These are phyloP conservation scores for Aspergillus heteromorphus DNA, from an alignment of 495 filamentous ascomycete genomes.

Conservation along the genomic window DNA sequence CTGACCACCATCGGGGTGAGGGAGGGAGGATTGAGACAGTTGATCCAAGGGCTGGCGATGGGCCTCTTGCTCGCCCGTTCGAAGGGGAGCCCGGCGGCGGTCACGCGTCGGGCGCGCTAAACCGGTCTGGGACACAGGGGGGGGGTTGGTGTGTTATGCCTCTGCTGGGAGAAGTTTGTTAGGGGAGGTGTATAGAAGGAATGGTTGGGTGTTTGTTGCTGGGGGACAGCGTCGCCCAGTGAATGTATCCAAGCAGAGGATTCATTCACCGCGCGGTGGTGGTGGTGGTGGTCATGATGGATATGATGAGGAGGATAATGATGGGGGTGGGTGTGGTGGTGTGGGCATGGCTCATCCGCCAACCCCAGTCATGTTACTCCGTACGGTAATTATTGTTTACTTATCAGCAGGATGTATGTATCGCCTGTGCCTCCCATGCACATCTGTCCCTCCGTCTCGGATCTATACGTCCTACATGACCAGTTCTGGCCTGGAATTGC, in stretches of 20 bases:
- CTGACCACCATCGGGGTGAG: conserved; percentile 24
- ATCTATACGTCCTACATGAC: neutral
- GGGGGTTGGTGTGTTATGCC: conserved; percentile 12
- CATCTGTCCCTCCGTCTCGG: conserved; percentile 2
- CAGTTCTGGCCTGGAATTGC: neutral
- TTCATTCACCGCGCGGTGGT: neutral
- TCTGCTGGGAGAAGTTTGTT: conserved; percentile 3
- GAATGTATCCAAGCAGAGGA: too few relatives aligned
- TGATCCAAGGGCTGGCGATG: conserved; percentile 25
- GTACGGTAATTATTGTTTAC: neutral
- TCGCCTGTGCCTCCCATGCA: neutral
- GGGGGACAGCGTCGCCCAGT: too few relatives aligned
- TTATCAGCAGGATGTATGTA: neutral
- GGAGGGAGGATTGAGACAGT: conserved; percentile 22
- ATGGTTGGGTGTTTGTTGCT: too few relatives aligned
- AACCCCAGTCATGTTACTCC: neutral
- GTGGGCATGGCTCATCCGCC: neutral
- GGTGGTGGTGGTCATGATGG: too few relatives aligned
- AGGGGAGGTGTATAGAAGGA: too few relatives aligned
- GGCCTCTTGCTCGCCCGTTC: conserved; percentile 17
- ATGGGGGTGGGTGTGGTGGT: neutral
- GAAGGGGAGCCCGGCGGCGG: conserved; percentile 29
- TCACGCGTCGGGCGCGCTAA: conserved; percentile 45
- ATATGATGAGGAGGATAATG: neutral
- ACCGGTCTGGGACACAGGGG: conserved; percentile 18